Conservation (phyloP, 768 basidiomycete species). For the Auriscalpium microsporum region DNA sequence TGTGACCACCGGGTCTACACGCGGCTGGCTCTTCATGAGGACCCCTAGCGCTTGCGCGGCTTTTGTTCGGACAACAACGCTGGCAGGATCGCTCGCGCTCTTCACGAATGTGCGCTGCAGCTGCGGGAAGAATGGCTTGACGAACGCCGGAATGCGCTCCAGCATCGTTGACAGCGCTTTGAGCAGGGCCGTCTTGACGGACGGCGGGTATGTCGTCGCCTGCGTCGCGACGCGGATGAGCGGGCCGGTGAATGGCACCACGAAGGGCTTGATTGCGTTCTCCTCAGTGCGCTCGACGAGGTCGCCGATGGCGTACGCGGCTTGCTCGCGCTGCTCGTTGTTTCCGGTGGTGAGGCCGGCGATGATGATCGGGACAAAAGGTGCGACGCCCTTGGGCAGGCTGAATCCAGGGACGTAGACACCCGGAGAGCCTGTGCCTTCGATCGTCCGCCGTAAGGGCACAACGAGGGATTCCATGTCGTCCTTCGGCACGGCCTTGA, state of each 20-base stretch:
- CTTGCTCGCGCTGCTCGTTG: conserved; percentile 92
- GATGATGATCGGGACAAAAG: conserved; percentile 80
- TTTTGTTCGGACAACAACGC: conserved; percentile 67
- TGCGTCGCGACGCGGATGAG: conserved; percentile 93
- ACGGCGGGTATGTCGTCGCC: conserved; percentile 82
- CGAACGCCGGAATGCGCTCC: conserved; percentile 75
- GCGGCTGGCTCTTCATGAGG: conserved; percentile 83
- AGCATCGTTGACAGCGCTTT: conserved; percentile 80
- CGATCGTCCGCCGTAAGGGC: conserved; percentile 81
- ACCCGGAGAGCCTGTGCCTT: conserved; percentile 74
- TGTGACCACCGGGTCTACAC: conserved; percentile 90
- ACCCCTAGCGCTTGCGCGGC: conserved; percentile 82
- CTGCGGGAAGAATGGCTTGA: conserved; percentile 98
- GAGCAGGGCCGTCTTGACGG: conserved; percentile 88
- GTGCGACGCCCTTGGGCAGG: conserved; percentile 72
- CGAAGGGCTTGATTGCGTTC: conserved; percentile 85
- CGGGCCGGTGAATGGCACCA: conserved; percentile 91
- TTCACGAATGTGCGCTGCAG: conserved; percentile 95
- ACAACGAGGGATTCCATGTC: conserved; percentile 88
- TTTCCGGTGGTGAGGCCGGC: conserved; percentile 90
- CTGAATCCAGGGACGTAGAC: conserved; percentile 78
- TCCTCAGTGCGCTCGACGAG: conserved; percentile 85
- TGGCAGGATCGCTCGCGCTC: conserved; percentile 73
- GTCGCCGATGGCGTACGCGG: conserved; percentile 94
- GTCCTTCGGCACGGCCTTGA: conserved; percentile 88